A percentile compares a stretch with the other conserved stretches of the same genome.
Conservation (phyloP, 73 alveolate species). For the Paramecium sexaurelia region DNA sequence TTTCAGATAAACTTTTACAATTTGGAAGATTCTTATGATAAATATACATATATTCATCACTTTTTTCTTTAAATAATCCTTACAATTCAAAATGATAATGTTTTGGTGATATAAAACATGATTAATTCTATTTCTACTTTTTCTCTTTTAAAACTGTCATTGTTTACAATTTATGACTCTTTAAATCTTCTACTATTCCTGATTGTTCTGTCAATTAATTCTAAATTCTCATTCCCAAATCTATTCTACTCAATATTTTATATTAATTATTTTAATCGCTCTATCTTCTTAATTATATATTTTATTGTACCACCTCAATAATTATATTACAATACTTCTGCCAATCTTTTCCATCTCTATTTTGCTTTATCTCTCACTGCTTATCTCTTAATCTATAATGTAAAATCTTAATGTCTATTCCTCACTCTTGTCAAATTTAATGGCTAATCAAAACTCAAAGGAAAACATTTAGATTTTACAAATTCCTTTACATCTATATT, state of each 20-base stretch:
- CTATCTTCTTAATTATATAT: background rate
- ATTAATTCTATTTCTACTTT: background rate
- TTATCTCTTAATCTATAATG: background rate
- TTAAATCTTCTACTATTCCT: background rate
- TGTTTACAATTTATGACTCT: background rate
- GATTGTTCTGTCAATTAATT: background rate
- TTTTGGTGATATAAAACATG: slow-evolving; percentile 9
- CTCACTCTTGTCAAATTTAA: background rate
- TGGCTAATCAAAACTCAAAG: background rate
- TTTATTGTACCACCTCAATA: background rate
- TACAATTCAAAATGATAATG: background rate
- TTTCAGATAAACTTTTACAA: background rate
- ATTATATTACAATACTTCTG: background rate
- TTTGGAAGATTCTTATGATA: background rate
- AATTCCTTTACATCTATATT: background rate
- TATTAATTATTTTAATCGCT: background rate
- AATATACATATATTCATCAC: background rate
- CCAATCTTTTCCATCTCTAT: background rate
- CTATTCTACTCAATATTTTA: background rate
- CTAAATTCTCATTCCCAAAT: background rate
- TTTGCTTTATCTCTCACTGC: background rate
- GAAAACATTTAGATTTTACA: background rate
- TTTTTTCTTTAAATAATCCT: background rate
- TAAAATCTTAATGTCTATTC: slow-evolving; percentile 2
- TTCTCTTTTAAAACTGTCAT: background rate